Conservation (phyloP, 1,284 basidiomycete species). For the Ganoderma leucocontextum region DNA sequence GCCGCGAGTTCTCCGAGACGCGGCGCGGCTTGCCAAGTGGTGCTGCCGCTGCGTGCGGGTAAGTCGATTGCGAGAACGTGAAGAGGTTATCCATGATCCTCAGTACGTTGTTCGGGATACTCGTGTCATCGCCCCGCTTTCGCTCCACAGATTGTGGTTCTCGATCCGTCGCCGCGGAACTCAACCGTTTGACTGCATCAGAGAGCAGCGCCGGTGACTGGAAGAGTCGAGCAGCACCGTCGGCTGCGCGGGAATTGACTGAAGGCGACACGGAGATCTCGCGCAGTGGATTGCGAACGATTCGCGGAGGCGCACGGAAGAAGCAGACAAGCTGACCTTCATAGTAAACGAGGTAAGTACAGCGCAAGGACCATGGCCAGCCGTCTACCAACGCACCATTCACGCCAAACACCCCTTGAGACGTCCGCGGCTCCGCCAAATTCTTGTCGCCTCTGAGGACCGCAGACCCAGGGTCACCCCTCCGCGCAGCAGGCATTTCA, state of each 20-base stretch:
- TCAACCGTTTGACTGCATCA: conserved; percentile 72
- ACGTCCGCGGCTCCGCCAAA: conserved; percentile 80
- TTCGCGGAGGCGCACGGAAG: conserved; percentile 79
- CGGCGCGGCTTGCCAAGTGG: conserved; percentile 42
- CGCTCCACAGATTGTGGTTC: conserved; percentile 47
- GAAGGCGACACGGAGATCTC: conserved; percentile 59
- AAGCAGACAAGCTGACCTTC: conserved; percentile 87
- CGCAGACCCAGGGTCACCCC: conserved; percentile 58
- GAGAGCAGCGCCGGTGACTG: conserved; percentile 71
- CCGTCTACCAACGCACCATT: conserved; percentile 63
- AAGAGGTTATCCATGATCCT: conserved; percentile 80
- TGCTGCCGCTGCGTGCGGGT: not conserved
- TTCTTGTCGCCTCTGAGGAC: conserved; percentile 74
- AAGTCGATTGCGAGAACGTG: conserved; percentile 53
- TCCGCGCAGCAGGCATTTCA: conserved; percentile 49
- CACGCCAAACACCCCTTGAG: conserved; percentile 86
- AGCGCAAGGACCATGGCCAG: not conserved
- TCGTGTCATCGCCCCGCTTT: conserved; percentile 51
- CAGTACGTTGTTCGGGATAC: conserved; percentile 54
- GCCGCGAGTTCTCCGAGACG: conserved; percentile 45
- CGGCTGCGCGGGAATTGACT: conserved; percentile 41
- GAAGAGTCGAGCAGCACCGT: conserved; percentile 54
- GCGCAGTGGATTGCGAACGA: conserved; percentile 63
- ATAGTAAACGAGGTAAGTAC: not conserved
- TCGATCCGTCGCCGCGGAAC: conserved; percentile 65